Base-by-base conservation (phyloP, 1,284 basidiomycete species). In the Ceratobasidium sp. region DNA sequence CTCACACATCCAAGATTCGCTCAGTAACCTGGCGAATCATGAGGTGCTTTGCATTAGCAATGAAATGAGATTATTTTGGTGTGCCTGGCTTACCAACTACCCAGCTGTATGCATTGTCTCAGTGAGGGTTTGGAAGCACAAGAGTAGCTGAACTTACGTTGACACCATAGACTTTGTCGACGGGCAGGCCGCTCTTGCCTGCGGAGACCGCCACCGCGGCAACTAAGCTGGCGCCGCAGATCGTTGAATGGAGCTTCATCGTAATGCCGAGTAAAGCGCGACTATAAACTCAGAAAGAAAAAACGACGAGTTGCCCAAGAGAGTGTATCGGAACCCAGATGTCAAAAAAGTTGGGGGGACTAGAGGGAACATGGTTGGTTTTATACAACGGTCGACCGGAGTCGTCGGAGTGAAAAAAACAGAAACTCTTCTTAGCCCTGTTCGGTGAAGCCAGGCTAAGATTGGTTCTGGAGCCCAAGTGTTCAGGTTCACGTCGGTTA, bases 1-100 rank as follows among this genome's bases (percentile, higher is more conserved):
- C 69, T 59, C n/a, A 71, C 91, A 83, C 90, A 92, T 91, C 90
- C 90, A 92, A 40, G 90, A 83, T 80, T 92, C 90, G 13, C 89
- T 78, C 0, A 91, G 82, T 46, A 91, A 84, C 90, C 89, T 90
- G 69, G 15, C 25, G 6, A 7, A 51, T n/a, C 29, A 34, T 34
- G 25, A 29, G 25, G 25, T 29, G 25, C 25, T 29, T 29, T 29
- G 25, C 25, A 29, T 29, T 29, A 29, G 25, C 25, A 29, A 29
- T 29, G 25, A 29, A 29, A 29, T 29, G 25, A 29, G 25, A 29
- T 29, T 51, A n/a, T 17, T 13, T 67, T 65, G 40, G 32, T 6
- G 37, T 13, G 9, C 25, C 2, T 90, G 90, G 17, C 91, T 81
- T 54, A 73, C 49, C 70, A 67, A 66, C 64, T 49, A 69, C 46